Base-by-base conservation (phyloP, 2,329 filamentous ascomycete genomes). In the Trichoderma sp. region DNA sequence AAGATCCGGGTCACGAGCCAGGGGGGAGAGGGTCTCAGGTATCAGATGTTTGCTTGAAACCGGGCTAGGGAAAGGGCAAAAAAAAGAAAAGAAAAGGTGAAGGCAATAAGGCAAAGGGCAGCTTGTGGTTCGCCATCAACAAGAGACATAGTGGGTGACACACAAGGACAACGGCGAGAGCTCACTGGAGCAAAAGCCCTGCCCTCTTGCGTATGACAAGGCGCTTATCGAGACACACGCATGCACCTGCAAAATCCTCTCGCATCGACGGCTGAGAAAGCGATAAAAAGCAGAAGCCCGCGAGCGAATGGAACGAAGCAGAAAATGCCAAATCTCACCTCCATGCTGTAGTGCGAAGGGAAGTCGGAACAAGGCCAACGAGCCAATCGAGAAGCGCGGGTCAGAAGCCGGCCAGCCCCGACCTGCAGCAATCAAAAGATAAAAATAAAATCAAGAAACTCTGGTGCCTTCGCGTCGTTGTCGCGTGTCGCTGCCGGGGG, bases 211-310 rank as follows among this genome's bases (percentile, higher is more conserved):
- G 67, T 70, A 28, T 70, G 67, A 70, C 67, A 53, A 62, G 57
- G 67, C 57, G 67, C 67, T 70, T 70, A 62, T 70, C 67, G 67
- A 70, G 67, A 62, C 56, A 61, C 57, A 70, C 65, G 32, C 39
- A 53, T 34, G 57, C 56, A 60, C 57, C 53, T 6, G 51, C 26
- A 53, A 43, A 43, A 63, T 62, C 58, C 57, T 47, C 43, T 63
- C 30, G 58, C 57, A 51, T n/a, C 26, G 11, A 28, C 30, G 36
- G 53, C 58, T 39, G 58, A 28, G 30, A 53, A 26, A 26, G 28
- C 6, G 14, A 56, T 39, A 12, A 62, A 51, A 26, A 24, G 32
- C 30, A 57, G 4, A 36, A 1, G 34, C 34, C 34, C 34, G 36
- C 21, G 18, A 63, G 18, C 32, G 32, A 70, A 70, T 47, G 21